Percentiles rank a stretch among this genome's conserved stretches.
Evolutionary conservation across 176 grass and related monocot genomes (phyloP).

Genomic region (Carex scoparia): DNA sequence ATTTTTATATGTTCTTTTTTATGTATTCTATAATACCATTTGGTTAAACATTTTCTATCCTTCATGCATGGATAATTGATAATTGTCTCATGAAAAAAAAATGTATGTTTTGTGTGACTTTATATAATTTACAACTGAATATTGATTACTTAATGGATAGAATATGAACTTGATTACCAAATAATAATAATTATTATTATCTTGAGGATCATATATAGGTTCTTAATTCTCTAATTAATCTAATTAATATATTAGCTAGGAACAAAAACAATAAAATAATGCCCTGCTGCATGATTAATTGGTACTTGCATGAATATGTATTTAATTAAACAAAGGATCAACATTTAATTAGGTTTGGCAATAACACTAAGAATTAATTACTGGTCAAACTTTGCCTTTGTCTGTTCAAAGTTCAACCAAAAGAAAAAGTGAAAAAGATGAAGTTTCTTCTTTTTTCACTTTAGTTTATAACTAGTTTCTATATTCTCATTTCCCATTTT

Average conservation of each 20-base stretch:
- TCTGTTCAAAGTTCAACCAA: constrained; percentile 16
- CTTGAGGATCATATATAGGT: background rate
- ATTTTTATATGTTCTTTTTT: background rate
- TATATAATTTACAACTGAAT: background rate
- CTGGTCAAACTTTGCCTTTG: background rate
- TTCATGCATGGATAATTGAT: background rate
- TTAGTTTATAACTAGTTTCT: background rate
- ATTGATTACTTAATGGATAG: background rate
- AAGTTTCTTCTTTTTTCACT: constrained; percentile 11
- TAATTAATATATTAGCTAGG: background rate
- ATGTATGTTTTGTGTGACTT: background rate
- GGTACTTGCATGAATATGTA: background rate
- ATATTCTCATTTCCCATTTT: background rate
- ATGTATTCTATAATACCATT: background rate
- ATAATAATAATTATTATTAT: background rate
- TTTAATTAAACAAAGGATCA: background rate
- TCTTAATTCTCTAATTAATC: background rate
- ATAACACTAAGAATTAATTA: background rate
- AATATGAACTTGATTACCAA: background rate
- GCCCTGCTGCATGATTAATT: background rate
- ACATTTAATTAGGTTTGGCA: background rate
- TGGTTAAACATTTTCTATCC: background rate
- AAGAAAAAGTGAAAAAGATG: constrained; percentile 18
- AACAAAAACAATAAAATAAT: background rate
- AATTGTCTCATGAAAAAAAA: background rate